These are phyloP conservation scores for Trametes cingulata DNA, from an alignment of 768 basidiomycete species.

Conservation along the genomic window DNA sequence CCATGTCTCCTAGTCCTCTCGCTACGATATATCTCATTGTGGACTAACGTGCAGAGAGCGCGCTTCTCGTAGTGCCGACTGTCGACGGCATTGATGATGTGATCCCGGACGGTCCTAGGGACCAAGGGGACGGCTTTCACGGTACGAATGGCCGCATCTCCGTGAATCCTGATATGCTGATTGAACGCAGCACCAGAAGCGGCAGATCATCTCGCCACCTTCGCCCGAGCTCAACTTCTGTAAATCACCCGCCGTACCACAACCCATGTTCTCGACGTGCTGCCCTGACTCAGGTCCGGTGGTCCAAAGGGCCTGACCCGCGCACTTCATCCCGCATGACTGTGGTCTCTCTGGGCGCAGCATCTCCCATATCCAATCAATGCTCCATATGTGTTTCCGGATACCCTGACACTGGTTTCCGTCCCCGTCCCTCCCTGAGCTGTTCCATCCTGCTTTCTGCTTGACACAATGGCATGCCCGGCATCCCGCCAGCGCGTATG, in stretches of 20 bases:
- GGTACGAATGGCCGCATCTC: neutral
- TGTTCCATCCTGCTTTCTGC: neutral
- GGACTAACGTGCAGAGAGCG: neutral
- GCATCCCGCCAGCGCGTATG: constrained; percentile 2
- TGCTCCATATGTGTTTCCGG: constrained; percentile 12
- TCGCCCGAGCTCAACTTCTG: constrained; percentile 1
- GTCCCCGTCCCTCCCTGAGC: neutral
- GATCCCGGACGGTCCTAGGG: neutral
- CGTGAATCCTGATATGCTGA: constrained; percentile 5
- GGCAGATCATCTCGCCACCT: neutral
- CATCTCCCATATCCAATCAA: constrained; percentile 10
- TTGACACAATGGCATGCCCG: neutral
- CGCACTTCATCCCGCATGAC: neutral
- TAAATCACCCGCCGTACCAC: constrained; percentile 9
- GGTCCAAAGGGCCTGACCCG: neutral
- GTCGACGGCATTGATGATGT: neutral
- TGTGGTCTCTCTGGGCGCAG: constrained; percentile 9
- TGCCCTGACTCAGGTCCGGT: constrained; percentile 10
- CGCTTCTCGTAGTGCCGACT: too few relatives aligned
- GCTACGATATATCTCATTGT: neutral
- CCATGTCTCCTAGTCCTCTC: neutral
- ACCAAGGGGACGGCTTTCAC: neutral
- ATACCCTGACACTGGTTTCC: constrained; percentile 7
- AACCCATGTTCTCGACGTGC: neutral
- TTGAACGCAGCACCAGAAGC: neutral